Conservation (phyloP, 2,329 filamentous ascomycete species). For the Penicillium sp. region DNA sequence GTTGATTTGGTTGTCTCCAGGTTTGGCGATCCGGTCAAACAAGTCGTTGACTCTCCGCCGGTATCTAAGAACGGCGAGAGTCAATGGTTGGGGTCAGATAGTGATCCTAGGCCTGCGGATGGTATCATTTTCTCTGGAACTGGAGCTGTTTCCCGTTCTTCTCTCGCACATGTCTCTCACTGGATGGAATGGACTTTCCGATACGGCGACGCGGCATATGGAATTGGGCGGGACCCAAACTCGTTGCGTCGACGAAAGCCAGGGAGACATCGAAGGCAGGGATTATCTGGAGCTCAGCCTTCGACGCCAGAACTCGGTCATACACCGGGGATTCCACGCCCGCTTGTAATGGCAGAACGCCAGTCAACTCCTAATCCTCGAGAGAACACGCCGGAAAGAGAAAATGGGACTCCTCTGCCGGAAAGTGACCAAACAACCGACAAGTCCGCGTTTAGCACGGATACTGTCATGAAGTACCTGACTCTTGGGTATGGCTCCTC, state of each 20-base stretch:
- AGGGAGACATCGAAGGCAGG: slow-evolving; percentile 29
- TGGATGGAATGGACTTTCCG: slow-evolving; percentile 89
- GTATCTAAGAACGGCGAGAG: slow-evolving; percentile 24
- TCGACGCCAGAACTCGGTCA: slow-evolving; percentile 24
- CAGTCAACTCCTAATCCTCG: slow-evolving; percentile 14
- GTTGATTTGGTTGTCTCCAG: slow-evolving; percentile 83
- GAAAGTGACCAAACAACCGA: slow-evolving; percentile 23
- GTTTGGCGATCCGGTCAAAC: slow-evolving; percentile 60
- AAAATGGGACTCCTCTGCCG: slow-evolving; percentile 15
- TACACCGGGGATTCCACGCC: slow-evolving; percentile 43
- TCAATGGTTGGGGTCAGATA: slow-evolving; percentile 72
- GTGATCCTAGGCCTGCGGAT: slow-evolving; percentile 65
- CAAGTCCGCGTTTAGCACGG: slow-evolving; percentile 35
- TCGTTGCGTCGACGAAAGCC: slow-evolving; percentile 53
- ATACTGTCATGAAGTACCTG: slow-evolving; percentile 48
- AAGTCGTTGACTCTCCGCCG: slow-evolving; percentile 21
- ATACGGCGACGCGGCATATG: slow-evolving; percentile 80
- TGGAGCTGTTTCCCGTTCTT: slow-evolving; percentile 66
- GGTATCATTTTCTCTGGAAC: slow-evolving; percentile 82
- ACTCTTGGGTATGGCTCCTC: slow-evolving; percentile 49
- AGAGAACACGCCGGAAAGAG: slow-evolving; percentile 12
- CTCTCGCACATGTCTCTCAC: slow-evolving; percentile 66
- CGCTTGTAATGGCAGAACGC: slow-evolving; percentile 33
- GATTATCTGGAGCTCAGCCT: slow-evolving; percentile 5
- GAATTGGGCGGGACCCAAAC: slow-evolving; percentile 71